Conservation (phyloP, 1,284 basidiomycete species). For the Macrocystidia cucumis region DNA sequence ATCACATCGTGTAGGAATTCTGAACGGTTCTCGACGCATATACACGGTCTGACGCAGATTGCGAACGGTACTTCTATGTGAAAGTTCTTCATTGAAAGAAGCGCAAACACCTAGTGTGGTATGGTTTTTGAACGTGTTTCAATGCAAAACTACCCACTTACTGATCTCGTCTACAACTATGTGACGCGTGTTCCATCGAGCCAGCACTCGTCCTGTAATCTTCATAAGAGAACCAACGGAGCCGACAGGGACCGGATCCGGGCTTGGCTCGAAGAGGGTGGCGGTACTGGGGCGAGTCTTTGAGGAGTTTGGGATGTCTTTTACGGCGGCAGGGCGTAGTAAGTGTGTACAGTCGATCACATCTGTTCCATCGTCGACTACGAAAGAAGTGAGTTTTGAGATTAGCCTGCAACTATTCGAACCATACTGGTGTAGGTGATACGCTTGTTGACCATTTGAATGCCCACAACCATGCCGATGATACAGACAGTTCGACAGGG, state of each 20-base stretch:
- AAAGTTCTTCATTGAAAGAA: conserved; percentile 50
- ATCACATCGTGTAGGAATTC: conserved; percentile 20
- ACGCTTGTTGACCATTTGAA: conserved; percentile 50
- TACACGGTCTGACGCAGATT: conserved; percentile 48
- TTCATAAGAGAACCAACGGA: conserved; percentile 40
- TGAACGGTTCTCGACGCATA: conserved; percentile 35
- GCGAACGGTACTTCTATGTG: conserved; percentile 47
- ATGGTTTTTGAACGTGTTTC: conserved; percentile 5
- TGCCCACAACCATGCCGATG: conserved; percentile 56
- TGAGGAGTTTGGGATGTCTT: conserved; percentile 9
- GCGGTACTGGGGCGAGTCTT: not conserved
- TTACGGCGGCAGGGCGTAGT: conserved; percentile 17
- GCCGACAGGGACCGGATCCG: conserved; percentile 30
- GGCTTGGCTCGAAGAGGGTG: conserved; percentile 5
- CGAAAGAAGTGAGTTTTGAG: conserved; percentile 6
- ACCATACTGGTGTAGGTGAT: conserved; percentile 48
- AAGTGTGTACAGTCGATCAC: conserved; percentile 57
- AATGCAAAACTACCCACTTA: conserved; percentile 15
- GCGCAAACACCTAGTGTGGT: conserved; percentile 20
- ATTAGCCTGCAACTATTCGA: conserved; percentile 2
- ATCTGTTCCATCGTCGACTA: conserved; percentile 69
- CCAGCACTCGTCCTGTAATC: conserved; percentile 39
- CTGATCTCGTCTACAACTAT: conserved; percentile 40
- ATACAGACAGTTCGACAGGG: conserved; percentile 59
- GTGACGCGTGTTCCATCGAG: conserved; percentile 34